Percentiles rank a stretch among this genome's conserved stretches.
phyloP scores from a whole-genome alignment of 2,329 filamentous ascomycete genomes.

The Purpureocillium takamizusanense region DNA sequence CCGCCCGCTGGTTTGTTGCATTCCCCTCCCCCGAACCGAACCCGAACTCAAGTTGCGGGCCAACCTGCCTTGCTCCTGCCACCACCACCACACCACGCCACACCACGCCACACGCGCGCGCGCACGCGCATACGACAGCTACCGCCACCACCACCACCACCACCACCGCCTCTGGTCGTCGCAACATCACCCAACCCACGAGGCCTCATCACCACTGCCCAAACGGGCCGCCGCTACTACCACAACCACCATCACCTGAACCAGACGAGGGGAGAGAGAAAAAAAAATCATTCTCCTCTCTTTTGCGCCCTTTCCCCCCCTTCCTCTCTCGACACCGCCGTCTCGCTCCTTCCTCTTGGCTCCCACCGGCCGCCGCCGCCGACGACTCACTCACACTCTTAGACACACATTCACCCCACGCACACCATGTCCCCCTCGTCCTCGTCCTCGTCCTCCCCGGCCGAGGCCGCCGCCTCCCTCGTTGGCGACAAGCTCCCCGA shows the following conservation, averaged over 20 bases:
- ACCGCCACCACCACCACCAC: neutral
- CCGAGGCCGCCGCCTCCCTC: constrained; percentile 16
- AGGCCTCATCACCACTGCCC: neutral
- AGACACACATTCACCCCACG: neutral
- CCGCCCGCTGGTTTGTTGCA: neutral
- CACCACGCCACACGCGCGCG: no score
- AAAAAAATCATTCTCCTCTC: neutral
- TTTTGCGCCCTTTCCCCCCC: neutral
- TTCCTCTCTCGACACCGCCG: neutral
- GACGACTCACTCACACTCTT: no score
- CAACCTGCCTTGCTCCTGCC: no score
- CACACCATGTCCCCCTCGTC: constrained; percentile 4
- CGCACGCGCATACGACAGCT: no score
- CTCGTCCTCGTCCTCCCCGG: constrained; percentile 6
- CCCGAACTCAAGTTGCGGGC: no score
- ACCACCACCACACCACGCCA: no score
- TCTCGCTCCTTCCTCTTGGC: neutral
- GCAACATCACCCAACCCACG: constrained; percentile 5
- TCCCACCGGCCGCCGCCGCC: no score
- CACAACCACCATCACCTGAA: no score
- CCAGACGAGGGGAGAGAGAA: neutral
- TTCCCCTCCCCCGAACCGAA: constrained; percentile 1
- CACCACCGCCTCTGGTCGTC: no score
- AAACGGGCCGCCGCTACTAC: no score
- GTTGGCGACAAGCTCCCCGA: constrained; percentile 33